Conservation (phyloP, 2,329 filamentous ascomycete genomes). For the Hymenoscyphus fructigenus region DNA sequence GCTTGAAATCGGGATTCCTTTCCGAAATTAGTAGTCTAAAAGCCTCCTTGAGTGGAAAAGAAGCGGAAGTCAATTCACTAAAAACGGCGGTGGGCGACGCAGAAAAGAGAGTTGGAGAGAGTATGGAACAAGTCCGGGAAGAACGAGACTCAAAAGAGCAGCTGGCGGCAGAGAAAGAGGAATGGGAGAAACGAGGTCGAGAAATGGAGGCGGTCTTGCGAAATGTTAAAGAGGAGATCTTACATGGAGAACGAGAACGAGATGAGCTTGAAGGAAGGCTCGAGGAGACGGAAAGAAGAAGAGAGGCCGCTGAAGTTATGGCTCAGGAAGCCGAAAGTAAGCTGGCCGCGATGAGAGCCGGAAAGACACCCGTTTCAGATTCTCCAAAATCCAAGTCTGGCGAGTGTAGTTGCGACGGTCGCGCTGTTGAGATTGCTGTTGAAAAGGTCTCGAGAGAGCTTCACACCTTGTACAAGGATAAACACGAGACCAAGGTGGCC, state of each 20-base stretch:
- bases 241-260: constrained; percentile 73
- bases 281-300: constrained; percentile 73
- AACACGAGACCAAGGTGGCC: constrained; percentile 94
- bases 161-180: constrained; percentile 70
- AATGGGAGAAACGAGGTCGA: constrained; percentile 79
- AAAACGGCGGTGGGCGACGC: constrained; percentile 88
- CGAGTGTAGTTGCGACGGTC: constrained; percentile 32
- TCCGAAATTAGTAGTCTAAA: constrained; percentile 94
- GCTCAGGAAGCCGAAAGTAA: constrained; percentile 75
- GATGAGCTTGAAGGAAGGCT: constrained; percentile 75
- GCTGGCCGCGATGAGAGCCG: constrained; percentile 70
- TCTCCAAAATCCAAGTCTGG: constrained; percentile 31
- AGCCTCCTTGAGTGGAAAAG: constrained; percentile 86
- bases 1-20: constrained; percentile 83
- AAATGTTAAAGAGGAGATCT: constrained; percentile 78
- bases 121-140: constrained; percentile 79
- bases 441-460: constrained; percentile 93
- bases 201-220: constrained; percentile 83
- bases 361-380: constrained; percentile 48
- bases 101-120: constrained; percentile 86
- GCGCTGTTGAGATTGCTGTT: constrained; percentile 78
- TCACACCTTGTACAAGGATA: constrained; percentile 90
- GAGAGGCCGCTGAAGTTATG: constrained; percentile 72
- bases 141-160: constrained; percentile 70
- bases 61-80: constrained; percentile 84